Evolutionary conservation across 2,329 filamentous ascomycete genomes (phyloP), one percentile per base, ranked within the genome.

Genomic region (Colletotrichum lini): DNA sequence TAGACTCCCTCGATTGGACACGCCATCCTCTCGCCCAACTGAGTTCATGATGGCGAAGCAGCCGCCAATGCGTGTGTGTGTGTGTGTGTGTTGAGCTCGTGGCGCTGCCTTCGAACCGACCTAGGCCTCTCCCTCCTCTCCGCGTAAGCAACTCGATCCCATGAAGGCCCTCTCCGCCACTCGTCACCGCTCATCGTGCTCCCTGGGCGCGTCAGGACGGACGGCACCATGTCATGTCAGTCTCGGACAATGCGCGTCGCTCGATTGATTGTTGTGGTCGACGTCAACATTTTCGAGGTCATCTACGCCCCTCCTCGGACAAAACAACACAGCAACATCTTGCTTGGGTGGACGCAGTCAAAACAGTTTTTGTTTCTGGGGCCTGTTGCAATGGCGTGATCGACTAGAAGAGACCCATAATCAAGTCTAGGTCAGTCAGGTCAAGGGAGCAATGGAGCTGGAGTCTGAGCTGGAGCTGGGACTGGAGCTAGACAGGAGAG

Each of bases 331-430:
- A 9, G 9, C 30, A 35, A 35, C 8, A 42, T 58, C 5, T n/a
- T 40, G 45, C 5, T n/a, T 40, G 45, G 45, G 23, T 61, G 40
- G 23, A 54, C 56, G 26, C n/a, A 50, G 40, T 38, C 59, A 42
- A 21, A 35, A 35, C 58, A 54, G 10, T 26, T 63, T 52, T 68
- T 35, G 68, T 58, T 71, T 68, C 65, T 68, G 68, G 52, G 49
- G 65, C 68, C 47, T 23, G n/a, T 71, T 35, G 30, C 57, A 50
- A 67, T 59, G 58, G 68, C 65, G 68, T 71, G 65, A 71, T 64
- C 65, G 45, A 40, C 68, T 13, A 38, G 58, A 30, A 45, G 42
- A 50, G 44, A 67, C 40, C 49, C 67, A 70, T 54, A 21, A 30
- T 15, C 23, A 8, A 45, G 59, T 26, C 52, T 6, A 44, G 26